Percentiles rank a stretch among this genome's conserved stretches.
Evolutionary conservation across 768 basidiomycete species (phyloP).

Genomic region (Leccinum ochraceum): DNA sequence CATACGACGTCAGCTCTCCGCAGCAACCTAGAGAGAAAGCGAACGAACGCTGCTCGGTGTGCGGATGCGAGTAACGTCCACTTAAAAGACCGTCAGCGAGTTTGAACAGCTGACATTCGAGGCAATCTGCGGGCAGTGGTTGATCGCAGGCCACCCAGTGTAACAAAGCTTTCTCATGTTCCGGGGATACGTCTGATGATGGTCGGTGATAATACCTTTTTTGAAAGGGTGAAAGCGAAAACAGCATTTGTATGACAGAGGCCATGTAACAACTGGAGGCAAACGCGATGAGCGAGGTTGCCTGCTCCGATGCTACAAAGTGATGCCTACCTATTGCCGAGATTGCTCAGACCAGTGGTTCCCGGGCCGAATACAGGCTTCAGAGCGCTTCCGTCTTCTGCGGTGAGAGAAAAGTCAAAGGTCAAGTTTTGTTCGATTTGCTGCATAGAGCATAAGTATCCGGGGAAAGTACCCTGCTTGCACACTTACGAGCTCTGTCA

Average conservation of each 20-base stretch:
- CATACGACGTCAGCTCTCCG: constrained; percentile 3
- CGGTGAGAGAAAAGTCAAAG: constrained; percentile 91
- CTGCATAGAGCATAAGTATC: constrained; percentile 35
- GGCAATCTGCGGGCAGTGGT: constrained; percentile 73
- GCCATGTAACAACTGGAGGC: constrained; percentile 90
- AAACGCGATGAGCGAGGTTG: background rate
- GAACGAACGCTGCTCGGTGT: constrained; percentile 33
- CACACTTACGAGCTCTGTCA: constrained; percentile 83
- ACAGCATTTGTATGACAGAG: constrained; percentile 84
- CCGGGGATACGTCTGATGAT: constrained; percentile 10
- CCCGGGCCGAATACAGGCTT: constrained; percentile 89
- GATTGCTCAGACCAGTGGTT: constrained; percentile 85
- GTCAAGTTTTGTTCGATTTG: constrained; percentile 97
- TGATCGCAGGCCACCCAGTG: constrained; percentile 69
- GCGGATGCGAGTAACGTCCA: constrained; percentile 82
- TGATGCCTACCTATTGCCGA: constrained; percentile 76
- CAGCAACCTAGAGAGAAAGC: constrained; percentile 10
- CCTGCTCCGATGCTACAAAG: background rate
- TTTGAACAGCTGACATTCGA: constrained; percentile 96
- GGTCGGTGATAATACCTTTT: constrained; percentile 57
- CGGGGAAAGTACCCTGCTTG: background rate
- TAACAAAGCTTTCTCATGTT: constrained; percentile 34
- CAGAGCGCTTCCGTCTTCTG: constrained; percentile 83
- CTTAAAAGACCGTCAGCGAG: constrained; percentile 90
- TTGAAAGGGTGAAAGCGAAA: constrained; percentile 78